Base-by-base conservation (phyloP, 225 moss, liverwort and hornwort genomes). In the Bryoerythrophyllum caledonicum region DNA sequence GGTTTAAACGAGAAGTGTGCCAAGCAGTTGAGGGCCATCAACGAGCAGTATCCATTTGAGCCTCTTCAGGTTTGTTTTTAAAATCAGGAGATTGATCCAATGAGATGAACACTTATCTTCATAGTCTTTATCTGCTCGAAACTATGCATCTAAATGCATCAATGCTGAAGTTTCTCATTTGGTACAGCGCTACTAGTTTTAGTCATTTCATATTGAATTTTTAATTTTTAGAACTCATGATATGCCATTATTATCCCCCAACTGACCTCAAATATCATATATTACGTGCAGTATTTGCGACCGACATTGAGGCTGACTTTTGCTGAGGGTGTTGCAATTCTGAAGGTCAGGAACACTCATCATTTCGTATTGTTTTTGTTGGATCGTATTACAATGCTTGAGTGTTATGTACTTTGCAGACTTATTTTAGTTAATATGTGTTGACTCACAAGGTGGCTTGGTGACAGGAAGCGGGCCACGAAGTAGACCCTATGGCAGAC, bases 401-500 rank as follows among this genome's bases (percentile, higher is more conserved):
- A 59, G 25, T 62, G 25, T 23, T 57, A 11, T 26, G 59, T 54
- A 56, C 20, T 10, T 28, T 67, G 16, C 57, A 21, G 53, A 26
- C 53, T 38, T 51, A 20, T 16, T 57, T 43, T 13, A 43, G 0
- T 53, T 51, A 8, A 4, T 32, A 6, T 32, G 19, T 26, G 1
- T 63, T 14, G 20, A n/a, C 75, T 81, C 8, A 68, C 52, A 53
- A 57, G 34, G 11, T 73, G 4, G 23, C 23, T 66, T 84, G 63
- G 14, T 67, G 37, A 32, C 44, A 94, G 97, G 94, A 94, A 78
- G 91, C 92, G 17, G 92, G 94, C 34, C 77, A 87, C 51, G 80
- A 86, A 70, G 92, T 93, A 32, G 97, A 99, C 59, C 95, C 95
- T 8, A 81, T 93, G 84, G 93, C 90, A 79, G 95, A 93, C 68